These are phyloP conservation scores for Flaveria brownii DNA, from an alignment of 129 eudicot genomes.

Conservation along the genomic window DNA sequence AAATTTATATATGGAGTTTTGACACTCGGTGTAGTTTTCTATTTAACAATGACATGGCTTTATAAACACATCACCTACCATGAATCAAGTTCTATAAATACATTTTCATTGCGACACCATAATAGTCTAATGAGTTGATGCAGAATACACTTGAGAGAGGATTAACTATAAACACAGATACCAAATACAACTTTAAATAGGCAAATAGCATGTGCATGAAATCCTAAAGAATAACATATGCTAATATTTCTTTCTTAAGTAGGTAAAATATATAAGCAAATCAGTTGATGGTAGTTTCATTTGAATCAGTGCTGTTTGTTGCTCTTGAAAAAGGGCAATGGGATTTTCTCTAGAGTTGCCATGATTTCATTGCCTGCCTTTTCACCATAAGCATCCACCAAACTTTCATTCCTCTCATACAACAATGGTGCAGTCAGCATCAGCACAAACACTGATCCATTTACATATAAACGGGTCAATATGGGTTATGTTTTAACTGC, in stretches of 20 bases:
- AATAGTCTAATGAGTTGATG: conserved; percentile 17
- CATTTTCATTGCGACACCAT: conserved; percentile 30
- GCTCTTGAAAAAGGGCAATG: conserved; percentile 56
- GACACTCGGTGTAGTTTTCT: background rate
- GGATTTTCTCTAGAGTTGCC: conserved; percentile 63
- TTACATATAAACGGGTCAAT: background rate
- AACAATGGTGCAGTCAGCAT: conserved; percentile 62
- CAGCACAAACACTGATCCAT: conserved; percentile 55
- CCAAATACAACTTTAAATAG: conserved; percentile 19
- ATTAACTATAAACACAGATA: conserved; percentile 17
- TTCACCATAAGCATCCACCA: conserved; percentile 65
- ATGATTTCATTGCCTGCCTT: conserved; percentile 52
- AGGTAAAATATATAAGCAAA: background rate
- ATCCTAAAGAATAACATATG: conserved; percentile 26
- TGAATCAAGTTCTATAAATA: background rate
- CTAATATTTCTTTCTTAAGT: conserved; percentile 15
- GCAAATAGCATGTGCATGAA: conserved; percentile 19
- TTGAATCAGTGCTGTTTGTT: conserved; percentile 47
- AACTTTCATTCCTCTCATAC: conserved; percentile 73
- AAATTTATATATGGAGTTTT: background rate
- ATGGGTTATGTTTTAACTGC: background rate
- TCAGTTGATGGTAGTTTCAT: conserved; percentile 9
- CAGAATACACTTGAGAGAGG: conserved; percentile 24
- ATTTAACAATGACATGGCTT: background rate
- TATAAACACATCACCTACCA: background rate